A percentile compares a stretch with the other conserved stretches of the same genome.
These are phyloP conservation scores for Phoma herbarum DNA, from an alignment of 2,329 filamentous ascomycete species.

Conservation along the genomic window DNA sequence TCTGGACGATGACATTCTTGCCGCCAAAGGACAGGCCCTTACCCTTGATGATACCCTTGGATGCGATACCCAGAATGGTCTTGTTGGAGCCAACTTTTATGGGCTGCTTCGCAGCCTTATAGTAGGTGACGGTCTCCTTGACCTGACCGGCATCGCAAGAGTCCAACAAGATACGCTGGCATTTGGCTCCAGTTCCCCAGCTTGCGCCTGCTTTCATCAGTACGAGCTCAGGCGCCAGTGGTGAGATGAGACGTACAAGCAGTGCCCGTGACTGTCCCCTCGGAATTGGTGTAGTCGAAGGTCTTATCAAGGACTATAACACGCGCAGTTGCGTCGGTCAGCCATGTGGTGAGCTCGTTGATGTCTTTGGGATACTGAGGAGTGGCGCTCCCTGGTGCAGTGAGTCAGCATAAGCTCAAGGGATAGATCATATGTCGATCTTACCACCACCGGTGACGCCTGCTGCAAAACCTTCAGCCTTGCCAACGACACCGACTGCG, in stretches of 20 bases:
- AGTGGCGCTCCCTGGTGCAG: slow-evolving; percentile 9
- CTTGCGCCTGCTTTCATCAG: slow-evolving; percentile 15
- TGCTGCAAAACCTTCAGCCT: slow-evolving; percentile 19
- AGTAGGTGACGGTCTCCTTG: slow-evolving; percentile 36
- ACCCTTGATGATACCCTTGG: slow-evolving; percentile 51
- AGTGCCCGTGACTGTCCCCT: slow-evolving; percentile 30
- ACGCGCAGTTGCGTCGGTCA: slow-evolving; percentile 42
- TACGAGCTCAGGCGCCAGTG: background rate
- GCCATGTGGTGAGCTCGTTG: slow-evolving; percentile 28
- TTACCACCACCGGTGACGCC: slow-evolving; percentile 22
- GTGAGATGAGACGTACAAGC: slow-evolving; percentile 13
- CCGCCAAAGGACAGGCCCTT: slow-evolving; percentile 51
- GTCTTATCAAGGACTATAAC: slow-evolving; percentile 50
- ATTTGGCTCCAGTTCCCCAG: slow-evolving; percentile 24
- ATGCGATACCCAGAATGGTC: slow-evolving; percentile 53
- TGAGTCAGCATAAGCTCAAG: background rate
- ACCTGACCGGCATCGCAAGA: slow-evolving; percentile 11
- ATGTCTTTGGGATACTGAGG: slow-evolving; percentile 24
- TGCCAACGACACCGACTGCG: slow-evolving; percentile 19
- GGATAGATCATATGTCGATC: background rate
- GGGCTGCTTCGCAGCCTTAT: slow-evolving; percentile 38
- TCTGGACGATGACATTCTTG: slow-evolving; percentile 51
- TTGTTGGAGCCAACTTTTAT: slow-evolving; percentile 53
- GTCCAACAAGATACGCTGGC: slow-evolving; percentile 36
- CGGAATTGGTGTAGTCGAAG: slow-evolving; percentile 32